Percentiles rank a stretch among this genome's conserved stretches.
phyloP scores from a whole-genome alignment of 352 stramenopile species.

The Phytopythium chamaehyphon region DNA sequence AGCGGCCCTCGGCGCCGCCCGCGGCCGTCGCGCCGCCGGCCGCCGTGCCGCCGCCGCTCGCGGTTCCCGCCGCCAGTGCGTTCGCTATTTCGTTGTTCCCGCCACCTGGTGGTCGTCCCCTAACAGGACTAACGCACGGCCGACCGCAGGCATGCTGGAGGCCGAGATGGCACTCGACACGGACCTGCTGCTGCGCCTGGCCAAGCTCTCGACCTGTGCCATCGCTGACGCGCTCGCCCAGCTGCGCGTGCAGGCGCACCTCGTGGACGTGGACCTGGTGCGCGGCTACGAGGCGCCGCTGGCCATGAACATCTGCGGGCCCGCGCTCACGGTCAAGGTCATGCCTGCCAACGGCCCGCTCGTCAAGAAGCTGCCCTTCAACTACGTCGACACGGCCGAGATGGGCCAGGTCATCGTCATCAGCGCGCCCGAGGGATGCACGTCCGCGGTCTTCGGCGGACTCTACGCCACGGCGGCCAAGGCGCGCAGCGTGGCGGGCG shows the following conservation, averaged over 20 bases:
- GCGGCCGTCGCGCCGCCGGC: conserved; percentile 4
- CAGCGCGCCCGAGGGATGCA: conserved; percentile 46
- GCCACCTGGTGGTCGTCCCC: too few relatives aligned
- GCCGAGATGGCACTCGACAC: conserved; percentile 49
- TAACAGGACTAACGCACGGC: too few relatives aligned
- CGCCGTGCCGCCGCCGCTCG: conserved; percentile 14
- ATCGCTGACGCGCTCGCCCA: conserved; percentile 77
- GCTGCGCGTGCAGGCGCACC: conserved; percentile 73
- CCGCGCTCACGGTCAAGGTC: conserved; percentile 71
- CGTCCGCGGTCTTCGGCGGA: conserved; percentile 64
- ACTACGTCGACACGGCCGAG: conserved; percentile 76
- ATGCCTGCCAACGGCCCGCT: conserved; percentile 57
- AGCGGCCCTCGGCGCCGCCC: conserved; percentile 25
- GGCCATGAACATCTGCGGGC: conserved; percentile 67
- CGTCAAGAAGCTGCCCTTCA: conserved; percentile 63
- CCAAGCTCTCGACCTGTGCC: conserved; percentile 75
- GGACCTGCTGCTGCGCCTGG: conserved; percentile 59
- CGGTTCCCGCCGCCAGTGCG: conserved; percentile 13
- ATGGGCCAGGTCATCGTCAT: conserved; percentile 79
- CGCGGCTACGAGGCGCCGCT: conserved; percentile 53
- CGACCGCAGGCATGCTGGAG: conserved; percentile 36
- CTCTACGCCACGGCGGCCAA: conserved; percentile 72
- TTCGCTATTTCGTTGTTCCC: conserved; percentile 22
- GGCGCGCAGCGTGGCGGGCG: conserved; percentile 48
- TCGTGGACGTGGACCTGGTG: conserved; percentile 72